Conservation (phyloP, 345 rosid species). For the Trapa incisa region DNA sequence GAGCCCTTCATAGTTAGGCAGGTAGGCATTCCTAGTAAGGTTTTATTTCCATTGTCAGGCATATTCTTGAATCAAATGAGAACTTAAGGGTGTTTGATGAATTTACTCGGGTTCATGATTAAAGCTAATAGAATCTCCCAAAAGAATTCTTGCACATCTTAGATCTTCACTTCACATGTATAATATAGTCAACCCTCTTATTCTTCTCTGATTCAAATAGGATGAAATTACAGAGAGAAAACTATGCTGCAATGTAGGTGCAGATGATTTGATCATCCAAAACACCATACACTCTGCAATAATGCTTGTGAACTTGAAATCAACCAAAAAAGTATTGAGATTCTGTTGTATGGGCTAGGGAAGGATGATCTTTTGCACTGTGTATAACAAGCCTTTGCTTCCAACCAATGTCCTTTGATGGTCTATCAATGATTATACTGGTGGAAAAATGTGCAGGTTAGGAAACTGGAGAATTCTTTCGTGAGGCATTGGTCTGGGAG, state of each 20-base stretch:
- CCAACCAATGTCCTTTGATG: not conserved
- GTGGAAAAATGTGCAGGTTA: conserved; percentile 38
- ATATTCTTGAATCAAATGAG: not conserved
- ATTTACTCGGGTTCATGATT: not conserved
- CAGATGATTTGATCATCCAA: not conserved
- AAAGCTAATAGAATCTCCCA: not conserved
- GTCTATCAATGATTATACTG: not conserved
- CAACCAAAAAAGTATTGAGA: not conserved
- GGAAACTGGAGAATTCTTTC: conserved; percentile 61
- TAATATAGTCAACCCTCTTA: not conserved
- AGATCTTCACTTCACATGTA: no score
- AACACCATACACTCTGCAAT: not conserved
- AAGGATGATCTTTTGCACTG: not conserved
- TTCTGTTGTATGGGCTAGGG: not conserved
- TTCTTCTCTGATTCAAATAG: not conserved
- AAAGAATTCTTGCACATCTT: not conserved
- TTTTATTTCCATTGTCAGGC: not conserved
- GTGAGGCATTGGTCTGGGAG: conserved; percentile 47
- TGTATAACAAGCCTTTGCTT: not conserved
- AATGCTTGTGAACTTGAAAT: not conserved
- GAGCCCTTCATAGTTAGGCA: conserved; percentile 93
- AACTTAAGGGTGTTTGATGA: not conserved
- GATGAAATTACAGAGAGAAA: not conserved
- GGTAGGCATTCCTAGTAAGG: conserved; percentile 33
- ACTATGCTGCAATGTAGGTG: not conserved